These are phyloP conservation scores for Periconia sp. DNA, from an alignment of 2,329 filamentous ascomycete species.

Conservation along the genomic window DNA sequence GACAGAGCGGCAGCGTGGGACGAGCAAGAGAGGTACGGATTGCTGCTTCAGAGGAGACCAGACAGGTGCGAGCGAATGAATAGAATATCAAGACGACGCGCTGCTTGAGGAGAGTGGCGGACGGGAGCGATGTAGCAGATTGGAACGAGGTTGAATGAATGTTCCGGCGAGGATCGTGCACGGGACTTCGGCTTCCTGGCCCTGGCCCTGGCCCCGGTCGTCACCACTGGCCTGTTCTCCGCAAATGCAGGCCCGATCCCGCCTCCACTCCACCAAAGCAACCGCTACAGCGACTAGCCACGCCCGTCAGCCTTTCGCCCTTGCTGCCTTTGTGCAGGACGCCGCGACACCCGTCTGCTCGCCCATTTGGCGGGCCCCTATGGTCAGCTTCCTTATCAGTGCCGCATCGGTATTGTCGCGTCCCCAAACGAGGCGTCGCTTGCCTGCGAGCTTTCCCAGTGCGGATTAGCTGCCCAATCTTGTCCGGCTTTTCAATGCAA, in stretches of 20 bases:
- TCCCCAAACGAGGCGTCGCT: not conserved
- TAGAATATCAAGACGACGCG: constrained; percentile 6
- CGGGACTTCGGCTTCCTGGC: constrained; percentile 1
- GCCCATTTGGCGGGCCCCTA: constrained; percentile 1
- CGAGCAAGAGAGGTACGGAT: constrained; percentile 20
- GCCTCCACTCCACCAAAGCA: constrained; percentile 5
- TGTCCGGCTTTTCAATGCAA: too few species aligned
- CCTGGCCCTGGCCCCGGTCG: not conserved
- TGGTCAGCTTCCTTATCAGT: constrained; percentile 14
- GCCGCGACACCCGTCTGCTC: too few species aligned
- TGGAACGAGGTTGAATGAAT: constrained; percentile 9
- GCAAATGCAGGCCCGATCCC: constrained; percentile 2
- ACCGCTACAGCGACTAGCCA: not conserved
- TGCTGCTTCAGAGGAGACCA: not conserved
- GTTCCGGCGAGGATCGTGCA: constrained; percentile 7
- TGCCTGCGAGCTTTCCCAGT: too few species aligned
- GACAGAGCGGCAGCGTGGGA: constrained; percentile 20
- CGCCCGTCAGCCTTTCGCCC: too few species aligned
- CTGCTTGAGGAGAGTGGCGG: too few species aligned
- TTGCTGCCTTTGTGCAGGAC: too few species aligned
- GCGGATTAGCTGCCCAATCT: too few species aligned
- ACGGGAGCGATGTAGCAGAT: constrained; percentile 12
- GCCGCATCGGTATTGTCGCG: not conserved
- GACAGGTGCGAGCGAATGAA: constrained; percentile 1
- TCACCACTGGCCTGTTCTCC: constrained; percentile 6